Conservation (phyloP, 495 filamentous ascomycete species). For the Daldinia vernicosa region DNA sequence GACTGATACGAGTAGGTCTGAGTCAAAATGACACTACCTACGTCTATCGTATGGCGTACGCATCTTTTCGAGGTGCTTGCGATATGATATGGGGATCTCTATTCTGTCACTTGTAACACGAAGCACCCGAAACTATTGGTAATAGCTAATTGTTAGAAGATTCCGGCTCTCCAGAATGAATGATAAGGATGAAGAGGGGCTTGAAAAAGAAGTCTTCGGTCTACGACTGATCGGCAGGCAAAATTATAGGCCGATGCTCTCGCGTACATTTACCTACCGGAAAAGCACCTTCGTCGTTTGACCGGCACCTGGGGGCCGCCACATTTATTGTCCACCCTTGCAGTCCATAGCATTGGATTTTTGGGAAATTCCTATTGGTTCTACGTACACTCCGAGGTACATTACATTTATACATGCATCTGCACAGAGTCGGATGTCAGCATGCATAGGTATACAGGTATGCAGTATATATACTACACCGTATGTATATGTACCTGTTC, state of each 20-base stretch:
- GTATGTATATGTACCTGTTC: background rate
- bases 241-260: conserved; percentile 19
- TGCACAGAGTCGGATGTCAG: conserved; percentile 33
- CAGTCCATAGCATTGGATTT: conserved; percentile 43
- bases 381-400: conserved; percentile 28
- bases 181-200: conserved; percentile 6
- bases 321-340: conserved; percentile 34
- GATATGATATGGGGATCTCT: conserved; percentile 14
- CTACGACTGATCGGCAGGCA: conserved; percentile 21
- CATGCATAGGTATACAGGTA: conserved; percentile 3
- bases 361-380: conserved; percentile 38
- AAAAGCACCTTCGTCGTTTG: conserved; percentile 14
- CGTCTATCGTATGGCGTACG: background rate
- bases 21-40: conserved; percentile 10
- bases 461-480: background rate
- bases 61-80: conserved; percentile 15
- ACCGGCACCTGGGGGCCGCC: conserved; percentile 19
- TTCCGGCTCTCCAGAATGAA: background rate
- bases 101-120: conserved; percentile 20
- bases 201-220: background rate
- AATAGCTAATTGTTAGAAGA: conserved; percentile 1
- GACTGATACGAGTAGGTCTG: background rate
- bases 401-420: conserved; percentile 32
- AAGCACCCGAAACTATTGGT: conserved; percentile 22
- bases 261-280: conserved; percentile 16